phyloP scores from a whole-genome alignment of 768 basidiomycete genomes.

The Serendipita sp. region DNA sequence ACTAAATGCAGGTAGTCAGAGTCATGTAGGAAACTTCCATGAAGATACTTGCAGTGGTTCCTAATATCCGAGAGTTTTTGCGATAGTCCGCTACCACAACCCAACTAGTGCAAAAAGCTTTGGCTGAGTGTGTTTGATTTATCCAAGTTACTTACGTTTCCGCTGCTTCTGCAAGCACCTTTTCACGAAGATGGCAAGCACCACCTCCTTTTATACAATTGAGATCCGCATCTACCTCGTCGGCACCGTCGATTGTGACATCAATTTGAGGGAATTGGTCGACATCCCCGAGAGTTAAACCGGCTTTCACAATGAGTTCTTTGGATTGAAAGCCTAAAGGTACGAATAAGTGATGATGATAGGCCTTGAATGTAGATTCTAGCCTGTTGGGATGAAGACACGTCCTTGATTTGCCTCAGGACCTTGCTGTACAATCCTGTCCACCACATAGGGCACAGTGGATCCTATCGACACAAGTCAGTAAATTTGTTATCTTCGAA shows the following conservation, averaged over 20 bases:
- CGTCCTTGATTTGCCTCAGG: slow-evolving; percentile 54
- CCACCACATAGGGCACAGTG: slow-evolving; percentile 92
- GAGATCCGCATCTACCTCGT: slow-evolving; percentile 74
- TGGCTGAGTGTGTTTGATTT: not conserved
- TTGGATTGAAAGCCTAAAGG: slow-evolving; percentile 78
- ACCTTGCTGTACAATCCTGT: slow-evolving; percentile 80
- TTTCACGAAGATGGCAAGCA: slow-evolving; percentile 90
- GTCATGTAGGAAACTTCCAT: not conserved
- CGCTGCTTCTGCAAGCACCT: slow-evolving; percentile 94
- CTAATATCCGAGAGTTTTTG: slow-evolving; percentile 72
- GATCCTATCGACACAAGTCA: slow-evolving; percentile 35
- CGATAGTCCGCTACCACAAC: slow-evolving; percentile 89
- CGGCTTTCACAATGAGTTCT: slow-evolving; percentile 72
- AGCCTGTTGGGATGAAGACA: slow-evolving; percentile 80
- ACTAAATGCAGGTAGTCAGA: slow-evolving; percentile 30
- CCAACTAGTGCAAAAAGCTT: slow-evolving; percentile 32
- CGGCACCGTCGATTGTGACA: slow-evolving; percentile 95
- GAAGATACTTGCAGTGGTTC: slow-evolving; percentile 50
- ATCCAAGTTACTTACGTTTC: slow-evolving; percentile 35
- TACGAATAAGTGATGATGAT: not conserved
- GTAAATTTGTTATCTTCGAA: slow-evolving; percentile 6
- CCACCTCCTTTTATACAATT: slow-evolving; percentile 97
- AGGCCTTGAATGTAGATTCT: slow-evolving; percentile 10
- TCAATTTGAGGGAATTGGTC: slow-evolving; percentile 80
- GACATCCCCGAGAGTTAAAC: slow-evolving; percentile 69